Base-by-base conservation (phyloP, 495 filamentous ascomycete genomes). In the Daldinia grandis region DNA sequence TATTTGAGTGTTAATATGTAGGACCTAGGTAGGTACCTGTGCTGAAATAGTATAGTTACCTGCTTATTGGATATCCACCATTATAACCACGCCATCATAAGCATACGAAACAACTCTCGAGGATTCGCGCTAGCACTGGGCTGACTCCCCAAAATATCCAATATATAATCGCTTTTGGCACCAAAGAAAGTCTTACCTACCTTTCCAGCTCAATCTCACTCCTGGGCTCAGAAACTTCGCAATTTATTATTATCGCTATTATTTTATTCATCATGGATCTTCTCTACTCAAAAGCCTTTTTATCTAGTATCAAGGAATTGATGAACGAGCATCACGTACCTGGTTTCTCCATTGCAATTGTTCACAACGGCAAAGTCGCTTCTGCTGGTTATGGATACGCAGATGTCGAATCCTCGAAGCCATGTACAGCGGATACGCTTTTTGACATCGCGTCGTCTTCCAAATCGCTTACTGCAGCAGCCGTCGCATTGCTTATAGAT, bases 391-490 rank as follows among this genome's bases (percentile, higher is more conserved):
- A 72, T 37, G 71, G 74, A 14, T 33, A 56, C 4, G 71, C 68
- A 19, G 64, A 42, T 17, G 64, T 76, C 1, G 64, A 71, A 17
- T 56, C 64, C 10, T 58, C 69, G 21, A 78, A 74, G 10, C 74
- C 69, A 8, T 81, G 84, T 57, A 86, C 83, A 5, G 69, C 79
- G 7, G 77, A 82, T 47, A 74, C 71, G 12, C 76, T 78, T 3
- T 78, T 78, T 27, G 68, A 76, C 33, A 74, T 78, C 50, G 81
- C 72, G 6, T 86, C 83, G 27, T 86, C 81, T 10, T 87, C 84
- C 9, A 88, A 88, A 72, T 84, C 84, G 4, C 81, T 88, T 66
- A 86, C 84, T 8, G 81, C 83, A 2, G 82, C 87, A 4, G 78
- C 81, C 1, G 74, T 85, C 3, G 82, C 81, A 1, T 64, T 86